Evolutionary conservation across 331 rosid species (phyloP).

Genomic region (Quercus tomentella): DNA sequence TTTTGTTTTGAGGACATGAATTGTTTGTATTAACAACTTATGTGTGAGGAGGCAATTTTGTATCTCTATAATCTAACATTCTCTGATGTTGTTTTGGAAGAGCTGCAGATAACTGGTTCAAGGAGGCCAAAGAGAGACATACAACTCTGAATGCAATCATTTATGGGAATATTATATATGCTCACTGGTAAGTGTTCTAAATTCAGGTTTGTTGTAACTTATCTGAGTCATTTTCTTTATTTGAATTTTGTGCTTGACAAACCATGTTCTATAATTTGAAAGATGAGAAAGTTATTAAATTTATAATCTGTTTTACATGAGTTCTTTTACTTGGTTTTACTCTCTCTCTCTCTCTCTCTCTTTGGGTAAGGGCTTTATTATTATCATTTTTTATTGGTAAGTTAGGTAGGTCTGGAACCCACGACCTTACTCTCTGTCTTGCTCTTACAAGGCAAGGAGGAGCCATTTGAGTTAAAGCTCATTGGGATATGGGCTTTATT

Average conservation of each 20-base stretch:
- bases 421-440: background rate
- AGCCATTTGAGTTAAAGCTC: background rate
- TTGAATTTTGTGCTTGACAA: background rate
- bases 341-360: background rate
- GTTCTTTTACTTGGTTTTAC: background rate
- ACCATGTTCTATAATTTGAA: background rate
- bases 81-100: conserved; percentile 60
- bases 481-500: background rate
- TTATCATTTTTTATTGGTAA: background rate
- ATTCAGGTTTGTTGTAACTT: background rate
- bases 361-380: background rate
- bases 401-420: background rate
- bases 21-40: conserved; percentile 1
- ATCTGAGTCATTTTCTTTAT: background rate
- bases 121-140: conserved; percentile 79
- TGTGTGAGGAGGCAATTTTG: background rate
- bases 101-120: conserved; percentile 96
- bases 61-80: conserved; percentile 34
- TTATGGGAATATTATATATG: conserved; percentile 88
- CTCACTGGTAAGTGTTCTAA: conserved; percentile 65
- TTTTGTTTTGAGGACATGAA: conserved; percentile 12
- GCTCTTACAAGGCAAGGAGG: background rate
- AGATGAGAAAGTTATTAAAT: background rate
- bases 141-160: conserved; percentile 73
- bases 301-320: too few species aligned